Evolutionary conservation across 306 rosid species (phyloP).

Genomic region (Pterocarpus santalinus): DNA sequence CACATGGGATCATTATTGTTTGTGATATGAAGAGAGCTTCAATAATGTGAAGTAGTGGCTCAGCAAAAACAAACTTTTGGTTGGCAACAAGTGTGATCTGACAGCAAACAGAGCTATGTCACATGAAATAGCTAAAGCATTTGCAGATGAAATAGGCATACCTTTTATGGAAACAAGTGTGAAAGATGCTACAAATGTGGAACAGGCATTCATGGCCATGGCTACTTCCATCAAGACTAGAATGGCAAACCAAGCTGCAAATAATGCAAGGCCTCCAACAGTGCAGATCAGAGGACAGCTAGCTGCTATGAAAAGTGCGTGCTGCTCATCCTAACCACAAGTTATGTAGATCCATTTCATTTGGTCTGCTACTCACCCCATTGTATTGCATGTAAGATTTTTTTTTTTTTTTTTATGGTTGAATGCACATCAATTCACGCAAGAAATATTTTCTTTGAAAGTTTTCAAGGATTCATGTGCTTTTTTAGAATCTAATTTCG

Average conservation of each 20-base stretch:
- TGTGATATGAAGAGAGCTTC: constrained; percentile 63
- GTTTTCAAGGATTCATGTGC: no score
- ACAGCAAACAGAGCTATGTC: constrained; percentile 10
- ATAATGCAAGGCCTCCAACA: constrained; percentile 57
- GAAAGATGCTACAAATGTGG: no score
- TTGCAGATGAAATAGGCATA: constrained; percentile 62
- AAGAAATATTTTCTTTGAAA: no score
- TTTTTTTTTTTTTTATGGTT: constrained; percentile 17
- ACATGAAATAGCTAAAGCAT: constrained; percentile 60
- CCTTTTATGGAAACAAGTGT: constrained; percentile 67
- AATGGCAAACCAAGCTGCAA: constrained; percentile 63
- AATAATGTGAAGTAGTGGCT: constrained; percentile 65
- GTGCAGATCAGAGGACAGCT: constrained; percentile 63
- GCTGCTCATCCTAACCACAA: constrained; percentile 60
- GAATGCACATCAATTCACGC: no score
- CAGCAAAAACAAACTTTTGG: constrained; percentile 65
- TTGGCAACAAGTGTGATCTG: constrained; percentile 64
- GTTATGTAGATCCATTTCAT: constrained; percentile 11
- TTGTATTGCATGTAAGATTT: constrained; percentile 42
- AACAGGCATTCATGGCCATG: no score
- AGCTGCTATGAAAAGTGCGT: constrained; percentile 55
- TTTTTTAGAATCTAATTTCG: no score
- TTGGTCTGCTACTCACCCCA: constrained; percentile 3
- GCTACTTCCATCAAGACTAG: constrained; percentile 45
- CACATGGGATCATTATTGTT: constrained; percentile 67